Evolutionary conservation across 1,284 basidiomycete species (phyloP), one percentile per base, ranked within the genome.

Genomic region (Lignosus rhinocerotis): DNA sequence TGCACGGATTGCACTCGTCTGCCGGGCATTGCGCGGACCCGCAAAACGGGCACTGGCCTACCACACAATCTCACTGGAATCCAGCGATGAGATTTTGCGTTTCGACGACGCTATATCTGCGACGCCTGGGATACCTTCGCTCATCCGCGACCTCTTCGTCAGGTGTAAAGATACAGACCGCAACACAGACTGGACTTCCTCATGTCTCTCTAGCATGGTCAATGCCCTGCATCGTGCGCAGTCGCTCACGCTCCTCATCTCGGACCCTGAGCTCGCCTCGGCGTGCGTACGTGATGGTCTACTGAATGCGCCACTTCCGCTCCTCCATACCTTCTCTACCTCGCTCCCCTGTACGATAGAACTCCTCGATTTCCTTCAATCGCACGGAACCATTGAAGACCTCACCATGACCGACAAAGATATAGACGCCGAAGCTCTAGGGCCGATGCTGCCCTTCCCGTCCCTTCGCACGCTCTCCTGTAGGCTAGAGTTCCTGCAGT

Each of bases 331-430:
- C n/a, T 55, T 55, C 41, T n/a, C n/a, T 12, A 55, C 54, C 14
- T 49, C 46, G 11, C 38, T 55, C 17, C 25, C 47, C 1, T 55
- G 54, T 33, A 43, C 44, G 11, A 19, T 33, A 34, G 47, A 49
- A 10, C 6, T 55, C 17, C 30, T 50, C 25, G 54, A 39, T 12
- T 55, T 55, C 19, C 7, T 55, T 31, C 36, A 42, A 14, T 12
- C 54, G 31, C 54, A 55, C 47, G 45, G 36, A 4, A n/a, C 38
- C 31, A 42, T 55, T 17, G 17, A 47, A 17, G 54, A 55, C 19
- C 47, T 55, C 10, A 17, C 31, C n/a, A 25, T 55, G 16, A n/a
- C 41, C 4, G 38, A 48, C n/a, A 39, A 11, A n/a, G 39, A 38
- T 25, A 31, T 39, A 36, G 33, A 33, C 45, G 21, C 46, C 34